Evolutionary conservation across 2,329 filamentous ascomycete species (phyloP), one percentile per base, ranked within the genome.

Genomic region (Verticillium dahliae): DNA sequence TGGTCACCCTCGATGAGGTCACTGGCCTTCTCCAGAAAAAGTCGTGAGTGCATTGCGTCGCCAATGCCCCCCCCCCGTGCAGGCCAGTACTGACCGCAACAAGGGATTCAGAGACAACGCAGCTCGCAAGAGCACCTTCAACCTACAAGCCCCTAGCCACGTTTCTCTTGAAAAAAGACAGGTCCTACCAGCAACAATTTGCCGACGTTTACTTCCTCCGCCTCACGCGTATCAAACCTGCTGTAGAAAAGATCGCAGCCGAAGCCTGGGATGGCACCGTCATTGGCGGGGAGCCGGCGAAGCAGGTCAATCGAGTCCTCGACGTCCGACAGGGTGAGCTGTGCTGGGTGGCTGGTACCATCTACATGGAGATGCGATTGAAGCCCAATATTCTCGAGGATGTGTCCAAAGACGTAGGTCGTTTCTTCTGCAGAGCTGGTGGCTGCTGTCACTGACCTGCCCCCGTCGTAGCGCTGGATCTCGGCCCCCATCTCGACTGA

Each of bases 311-410:
- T 37, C 84, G 95, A 67, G 95, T 99, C 63, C 83, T 99, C 35
- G 94, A 99, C 76, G 95, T 99, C 59, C 87, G 94, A 63, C 95
- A 98, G 78, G 95, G 95, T 65, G 88, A 97, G 77, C 80, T 98
- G 39, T 98, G 94, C 78, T 99, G 94, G 92, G 90, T 99, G 15
- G 84, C 89, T 0, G 95, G 96, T 15, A 99, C 95, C 0, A 87
- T 98, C 37, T 99, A 96, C 74, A 96, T 98, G 90, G 92, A 98
- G 66, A 93, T 99, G 91, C 86, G 90, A 2, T 76, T 97, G 70
- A 99, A 99, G 78, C 95, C 96, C 1, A 96, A 96, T 71, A 94
- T 99, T 73, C 79, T 99, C 38, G 93, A 97, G 63, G 95, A 99
- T 69, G 90, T 99, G 52, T 90, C 91, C 50, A 96, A 96, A 76